phyloP scores from a whole-genome alignment of 352 stramenopile species.

The Globisporangium rhizosaccharum region DNA sequence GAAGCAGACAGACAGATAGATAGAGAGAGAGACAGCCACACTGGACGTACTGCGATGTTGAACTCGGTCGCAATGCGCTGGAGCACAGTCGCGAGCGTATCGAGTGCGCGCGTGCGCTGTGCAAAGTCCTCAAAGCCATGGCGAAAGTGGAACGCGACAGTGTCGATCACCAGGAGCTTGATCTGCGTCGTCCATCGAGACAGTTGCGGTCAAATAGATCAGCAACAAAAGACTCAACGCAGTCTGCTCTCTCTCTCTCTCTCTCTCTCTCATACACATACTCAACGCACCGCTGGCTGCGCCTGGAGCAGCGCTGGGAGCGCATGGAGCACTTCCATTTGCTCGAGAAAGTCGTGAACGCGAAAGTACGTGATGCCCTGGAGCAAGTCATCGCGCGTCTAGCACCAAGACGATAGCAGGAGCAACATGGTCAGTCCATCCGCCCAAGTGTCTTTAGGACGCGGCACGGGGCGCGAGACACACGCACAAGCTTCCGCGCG shows the following conservation, averaged over 20 bases:
- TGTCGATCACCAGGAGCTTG: slow-evolving; percentile 90
- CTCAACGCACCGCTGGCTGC: slow-evolving; percentile 22
- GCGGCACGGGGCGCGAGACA: too few species aligned
- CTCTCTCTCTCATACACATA: too few species aligned
- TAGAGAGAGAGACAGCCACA: neutral
- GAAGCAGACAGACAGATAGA: neutral
- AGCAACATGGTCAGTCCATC: neutral
- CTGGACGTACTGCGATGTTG: slow-evolving; percentile 34
- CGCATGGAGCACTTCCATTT: slow-evolving; percentile 82
- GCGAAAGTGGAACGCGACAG: slow-evolving; percentile 92
- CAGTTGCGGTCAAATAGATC: neutral
- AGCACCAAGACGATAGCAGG: slow-evolving; percentile 12
- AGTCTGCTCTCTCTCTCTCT: neutral
- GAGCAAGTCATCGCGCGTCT: slow-evolving; percentile 80
- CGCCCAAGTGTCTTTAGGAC: neutral
- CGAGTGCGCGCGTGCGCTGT: slow-evolving; percentile 59
- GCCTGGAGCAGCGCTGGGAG: slow-evolving; percentile 52
- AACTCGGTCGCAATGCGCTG: slow-evolving; percentile 52
- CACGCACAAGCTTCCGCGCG: slow-evolving; percentile 26
- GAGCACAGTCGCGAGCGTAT: slow-evolving; percentile 66
- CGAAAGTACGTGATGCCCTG: slow-evolving; percentile 69
- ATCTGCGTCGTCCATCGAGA: slow-evolving; percentile 29
- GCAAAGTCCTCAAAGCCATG: slow-evolving; percentile 76
- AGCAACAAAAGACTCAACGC: neutral
- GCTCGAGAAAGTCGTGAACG: slow-evolving; percentile 85